phyloP scores from a whole-genome alignment of 495 filamentous ascomycete genomes.

The Amniculicola lignicola region DNA sequence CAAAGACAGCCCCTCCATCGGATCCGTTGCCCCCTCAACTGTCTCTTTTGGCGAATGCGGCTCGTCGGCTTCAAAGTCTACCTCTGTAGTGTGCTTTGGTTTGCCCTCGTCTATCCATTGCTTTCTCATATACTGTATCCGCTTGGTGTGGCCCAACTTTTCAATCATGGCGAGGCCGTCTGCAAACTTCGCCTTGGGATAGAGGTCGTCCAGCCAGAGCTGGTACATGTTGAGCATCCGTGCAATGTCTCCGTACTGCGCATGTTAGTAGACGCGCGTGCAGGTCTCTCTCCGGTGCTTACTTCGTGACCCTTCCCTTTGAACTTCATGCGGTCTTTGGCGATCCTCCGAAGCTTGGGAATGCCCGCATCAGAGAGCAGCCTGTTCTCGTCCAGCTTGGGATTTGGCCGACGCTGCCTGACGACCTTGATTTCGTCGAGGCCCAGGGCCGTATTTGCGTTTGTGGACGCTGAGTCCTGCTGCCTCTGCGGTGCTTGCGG shows the following conservation, averaged over 20 bases:
- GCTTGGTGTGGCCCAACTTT: conserved; percentile 81
- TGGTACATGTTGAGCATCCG: conserved; percentile 88
- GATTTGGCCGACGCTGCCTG: conserved; percentile 68
- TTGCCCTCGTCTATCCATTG: conserved; percentile 85
- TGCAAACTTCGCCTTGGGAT: conserved; percentile 87
- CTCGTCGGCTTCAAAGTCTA: conserved; percentile 11
- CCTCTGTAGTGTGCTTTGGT: conserved; percentile 21
- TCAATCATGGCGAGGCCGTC: conserved; percentile 91
- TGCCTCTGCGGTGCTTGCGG: neutral
- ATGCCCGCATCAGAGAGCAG: conserved; percentile 79
- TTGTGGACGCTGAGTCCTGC: conserved; percentile 40
- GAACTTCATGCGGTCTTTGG: conserved; percentile 69
- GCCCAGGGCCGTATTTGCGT: too few relatives aligned
- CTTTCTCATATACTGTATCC: conserved; percentile 66
- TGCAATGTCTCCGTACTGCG: conserved; percentile 77
- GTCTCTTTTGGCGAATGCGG: neutral
- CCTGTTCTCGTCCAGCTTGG: conserved; percentile 81
- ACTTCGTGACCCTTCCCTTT: conserved; percentile 96
- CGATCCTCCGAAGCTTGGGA: conserved; percentile 70
- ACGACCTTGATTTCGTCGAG: conserved; percentile 79
- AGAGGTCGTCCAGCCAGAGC: conserved; percentile 94
- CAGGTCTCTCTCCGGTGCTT: too few relatives aligned
- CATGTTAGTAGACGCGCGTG: too few relatives aligned
- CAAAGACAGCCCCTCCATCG: conserved; percentile 14
- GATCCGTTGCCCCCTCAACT: neutral